phyloP scores from a whole-genome alignment of 352 stramenopile species.

The Pilasporangium apinafurcum region DNA sequence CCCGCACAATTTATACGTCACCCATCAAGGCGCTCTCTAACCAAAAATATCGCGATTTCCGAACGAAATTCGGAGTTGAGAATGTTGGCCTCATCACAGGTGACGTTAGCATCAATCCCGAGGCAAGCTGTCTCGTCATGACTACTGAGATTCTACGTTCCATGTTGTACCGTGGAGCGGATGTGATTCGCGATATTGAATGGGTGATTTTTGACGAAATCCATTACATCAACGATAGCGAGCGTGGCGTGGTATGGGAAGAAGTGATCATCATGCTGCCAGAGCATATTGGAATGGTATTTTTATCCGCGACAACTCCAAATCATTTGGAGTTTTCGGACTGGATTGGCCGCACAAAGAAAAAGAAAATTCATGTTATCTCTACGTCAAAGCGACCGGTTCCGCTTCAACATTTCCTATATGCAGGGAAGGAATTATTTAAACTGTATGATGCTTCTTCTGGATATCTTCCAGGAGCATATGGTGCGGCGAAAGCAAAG shows the following conservation, averaged over 20 bases:
- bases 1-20: slow-evolving; percentile 95
- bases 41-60: slow-evolving; percentile 98
- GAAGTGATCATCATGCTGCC: slow-evolving; percentile 98
- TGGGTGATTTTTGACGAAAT: slow-evolving; percentile 98
- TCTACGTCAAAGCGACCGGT: slow-evolving; percentile 96
- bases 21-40: slow-evolving; percentile 98
- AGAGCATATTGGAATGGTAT: slow-evolving; percentile 96
- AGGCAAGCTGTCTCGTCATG: slow-evolving; percentile 97
- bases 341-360: slow-evolving; percentile 98
- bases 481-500: slow-evolving; percentile 59
- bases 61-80: slow-evolving; percentile 87
- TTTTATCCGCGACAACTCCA: slow-evolving; percentile 97
- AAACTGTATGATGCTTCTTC: slow-evolving; percentile 60
- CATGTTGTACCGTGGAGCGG: slow-evolving; percentile 94
- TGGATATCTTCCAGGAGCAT: slow-evolving; percentile 48
- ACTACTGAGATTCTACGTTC: slow-evolving; percentile 97
- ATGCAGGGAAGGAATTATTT: slow-evolving; percentile 92
- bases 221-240: slow-evolving; percentile 98
- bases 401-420: slow-evolving; percentile 95
- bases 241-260: slow-evolving; percentile 97
- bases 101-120: slow-evolving; percentile 95
- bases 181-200: slow-evolving; percentile 97
- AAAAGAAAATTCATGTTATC: slow-evolving; percentile 96
- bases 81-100: slow-evolving; percentile 97
- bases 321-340: slow-evolving; percentile 99